Conservation (phyloP, 805 yeast genomes). For the Yueomyces sinensis region DNA sequence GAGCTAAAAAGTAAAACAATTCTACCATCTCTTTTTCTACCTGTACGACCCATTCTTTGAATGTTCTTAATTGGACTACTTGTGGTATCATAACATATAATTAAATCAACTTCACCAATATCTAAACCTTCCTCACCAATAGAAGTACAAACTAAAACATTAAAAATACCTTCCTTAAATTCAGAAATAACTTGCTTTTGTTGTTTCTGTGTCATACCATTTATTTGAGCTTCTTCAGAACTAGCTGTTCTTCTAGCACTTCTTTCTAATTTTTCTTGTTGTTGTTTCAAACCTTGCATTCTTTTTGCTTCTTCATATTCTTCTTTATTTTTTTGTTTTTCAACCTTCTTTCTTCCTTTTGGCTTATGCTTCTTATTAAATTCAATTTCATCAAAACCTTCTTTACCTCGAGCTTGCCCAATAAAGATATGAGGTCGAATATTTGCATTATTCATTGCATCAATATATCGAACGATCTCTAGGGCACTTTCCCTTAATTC, state of each 20-base stretch:
- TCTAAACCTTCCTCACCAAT: conserved; percentile 98
- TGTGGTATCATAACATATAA: conserved; percentile 86
- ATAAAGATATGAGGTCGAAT: conserved; percentile 75
- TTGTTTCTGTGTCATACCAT: conserved; percentile 82
- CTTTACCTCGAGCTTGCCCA: conserved; percentile 77
- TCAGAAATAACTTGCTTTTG: conserved; percentile 69
- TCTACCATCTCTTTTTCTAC: conserved; percentile 83
- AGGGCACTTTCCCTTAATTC: conserved; percentile 84
- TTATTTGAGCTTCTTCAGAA: conserved; percentile 62
- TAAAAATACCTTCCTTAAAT: conserved; percentile 61
- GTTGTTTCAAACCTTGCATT: conserved; percentile 7
- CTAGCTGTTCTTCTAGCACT: conserved; percentile 36
- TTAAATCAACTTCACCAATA: conserved; percentile 94
- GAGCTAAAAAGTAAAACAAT: conserved; percentile 64
- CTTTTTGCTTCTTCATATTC: conserved; percentile 23
- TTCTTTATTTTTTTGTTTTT: conserved; percentile 21
- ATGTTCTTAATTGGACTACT: conserved; percentile 85
- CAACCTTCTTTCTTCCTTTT: conserved; percentile 31
- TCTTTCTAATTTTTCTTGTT: conserved; percentile 24
- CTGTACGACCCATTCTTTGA: conserved; percentile 97
- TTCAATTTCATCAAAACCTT: conserved; percentile 46
- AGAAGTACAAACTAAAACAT: conserved; percentile 85
- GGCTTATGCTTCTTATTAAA: conserved; percentile 32
- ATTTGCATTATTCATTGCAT: conserved; percentile 24
- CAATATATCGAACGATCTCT: conserved; percentile 62